A percentile compares a stretch with the other conserved stretches of the same genome.
phyloP scores from a whole-genome alignment of 805 yeast genomes.

The Candida ficus region DNA sequence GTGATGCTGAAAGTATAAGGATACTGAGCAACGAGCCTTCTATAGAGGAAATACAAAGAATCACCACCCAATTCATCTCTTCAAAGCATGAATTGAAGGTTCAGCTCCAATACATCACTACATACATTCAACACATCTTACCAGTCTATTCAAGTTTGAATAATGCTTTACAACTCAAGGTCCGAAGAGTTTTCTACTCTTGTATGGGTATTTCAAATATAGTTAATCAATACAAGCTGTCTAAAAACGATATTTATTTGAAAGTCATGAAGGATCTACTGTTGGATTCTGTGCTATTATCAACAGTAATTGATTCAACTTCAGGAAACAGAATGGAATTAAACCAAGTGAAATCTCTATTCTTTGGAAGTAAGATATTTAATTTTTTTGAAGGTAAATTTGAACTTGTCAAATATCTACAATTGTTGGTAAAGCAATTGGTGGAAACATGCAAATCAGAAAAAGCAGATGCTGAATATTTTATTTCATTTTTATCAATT shows the following conservation, averaged over 20 bases:
- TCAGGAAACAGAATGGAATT: slow-evolving; percentile 10
- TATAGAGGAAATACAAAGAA: slow-evolving; percentile 9
- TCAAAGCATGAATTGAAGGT: slow-evolving; percentile 9
- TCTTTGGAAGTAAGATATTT: slow-evolving; percentile 24
- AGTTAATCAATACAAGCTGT: slow-evolving; percentile 15
- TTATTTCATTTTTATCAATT: slow-evolving; percentile 18
- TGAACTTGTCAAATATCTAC: slow-evolving; percentile 12
- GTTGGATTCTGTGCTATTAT: slow-evolving; percentile 14
- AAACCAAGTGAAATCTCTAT: slow-evolving; percentile 14
- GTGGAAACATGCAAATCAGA: slow-evolving; percentile 9
- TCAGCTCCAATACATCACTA: slow-evolving; percentile 13
- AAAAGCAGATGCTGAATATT: slow-evolving; percentile 7
- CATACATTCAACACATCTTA: slow-evolving; percentile 17
- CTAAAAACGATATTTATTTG: slow-evolving; percentile 20
- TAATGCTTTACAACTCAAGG: slow-evolving; percentile 6
- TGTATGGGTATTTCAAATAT: slow-evolving; percentile 17
- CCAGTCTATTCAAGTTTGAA: slow-evolving; percentile 21
- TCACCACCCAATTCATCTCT: slow-evolving; percentile 8
- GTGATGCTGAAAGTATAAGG: slow-evolving; percentile 2
- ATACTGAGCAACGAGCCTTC: slow-evolving; percentile 13
- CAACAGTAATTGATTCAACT: slow-evolving; percentile 7
- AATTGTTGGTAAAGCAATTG: slow-evolving; percentile 13
- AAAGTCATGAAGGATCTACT: slow-evolving; percentile 18
- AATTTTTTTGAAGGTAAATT: slow-evolving; percentile 21
- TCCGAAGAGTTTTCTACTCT: slow-evolving; percentile 17